phyloP scores from a whole-genome alignment of 2,329 filamentous ascomycete genomes.

The Dothideomycetes sp. region DNA sequence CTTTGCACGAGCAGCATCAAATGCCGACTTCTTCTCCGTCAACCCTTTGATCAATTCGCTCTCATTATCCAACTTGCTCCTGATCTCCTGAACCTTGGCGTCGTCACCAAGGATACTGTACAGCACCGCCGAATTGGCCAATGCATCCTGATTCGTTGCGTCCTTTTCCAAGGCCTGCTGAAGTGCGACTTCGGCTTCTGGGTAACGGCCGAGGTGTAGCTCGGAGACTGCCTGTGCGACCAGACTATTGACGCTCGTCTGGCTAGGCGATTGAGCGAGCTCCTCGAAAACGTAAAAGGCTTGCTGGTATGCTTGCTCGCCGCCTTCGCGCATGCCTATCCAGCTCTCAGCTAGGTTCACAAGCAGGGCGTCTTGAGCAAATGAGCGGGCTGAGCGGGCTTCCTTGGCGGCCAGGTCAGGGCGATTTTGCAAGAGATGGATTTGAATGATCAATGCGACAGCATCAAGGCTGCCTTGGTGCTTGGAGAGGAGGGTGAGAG shows the following conservation, averaged over 20 bases:
- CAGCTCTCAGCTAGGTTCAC: conserved; percentile 94
- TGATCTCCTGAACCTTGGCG: conserved; percentile 47
- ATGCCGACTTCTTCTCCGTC: conserved; percentile 74
- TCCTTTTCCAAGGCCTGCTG: conserved; percentile 70
- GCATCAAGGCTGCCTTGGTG: conserved; percentile 73
- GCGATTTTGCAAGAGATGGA: conserved; percentile 84
- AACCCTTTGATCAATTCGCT: conserved; percentile 38
- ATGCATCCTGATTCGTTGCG: conserved; percentile 57
- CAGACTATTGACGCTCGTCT: conserved; percentile 63
- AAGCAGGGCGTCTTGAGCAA: conserved; percentile 88
- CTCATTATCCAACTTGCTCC: conserved; percentile 34
- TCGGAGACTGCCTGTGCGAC: conserved; percentile 86
- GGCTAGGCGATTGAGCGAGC: conserved; percentile 75
- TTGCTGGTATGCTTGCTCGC: conserved; percentile 91
- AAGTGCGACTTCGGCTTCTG: conserved; percentile 80
- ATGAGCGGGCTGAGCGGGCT: conserved; percentile 73
- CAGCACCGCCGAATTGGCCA: conserved; percentile 76
- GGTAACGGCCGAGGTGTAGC: conserved; percentile 75
- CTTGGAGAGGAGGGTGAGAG: conserved; percentile 64
- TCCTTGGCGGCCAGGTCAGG: conserved; percentile 86
- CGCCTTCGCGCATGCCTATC: conserved; percentile 85
- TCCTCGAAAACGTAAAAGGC: conserved; percentile 98
- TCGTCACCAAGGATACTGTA: conserved; percentile 63
- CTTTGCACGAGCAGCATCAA: conserved; percentile 76
- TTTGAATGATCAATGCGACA: conserved; percentile 81